These are phyloP conservation scores for Millerozyma acaciae DNA, from an alignment of 805 yeast species.

Conservation along the genomic window DNA sequence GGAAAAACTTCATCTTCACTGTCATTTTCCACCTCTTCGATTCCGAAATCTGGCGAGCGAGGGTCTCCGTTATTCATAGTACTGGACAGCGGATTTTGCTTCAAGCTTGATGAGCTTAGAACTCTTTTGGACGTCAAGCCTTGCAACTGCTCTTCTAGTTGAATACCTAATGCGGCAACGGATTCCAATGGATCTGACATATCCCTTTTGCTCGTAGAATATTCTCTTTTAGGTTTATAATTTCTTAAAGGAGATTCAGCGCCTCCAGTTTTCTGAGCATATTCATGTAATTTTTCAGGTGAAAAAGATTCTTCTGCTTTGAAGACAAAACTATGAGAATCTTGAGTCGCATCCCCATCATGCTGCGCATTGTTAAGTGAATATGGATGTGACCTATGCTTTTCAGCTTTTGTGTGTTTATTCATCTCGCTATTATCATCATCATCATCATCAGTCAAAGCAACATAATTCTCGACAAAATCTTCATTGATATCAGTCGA, in stretches of 20 bases:
- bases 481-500: conserved; percentile 3
- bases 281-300: conserved; percentile 19
- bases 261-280: conserved; percentile 16
- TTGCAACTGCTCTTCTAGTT: conserved; percentile 19
- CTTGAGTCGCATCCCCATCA: conserved; percentile 7
- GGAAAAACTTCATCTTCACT: conserved; percentile 18
- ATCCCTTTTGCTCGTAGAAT: conserved; percentile 9
- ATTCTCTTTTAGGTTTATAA: conserved; percentile 11
- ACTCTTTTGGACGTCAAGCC: conserved; percentile 1
- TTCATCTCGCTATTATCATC: neutral
- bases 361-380: neutral
- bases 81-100: neutral
- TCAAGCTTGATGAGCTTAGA: neutral
- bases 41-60: conserved; percentile 34
- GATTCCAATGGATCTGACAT: conserved; percentile 23
- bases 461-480: conserved; percentile 6
- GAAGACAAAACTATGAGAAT: conserved; percentile 16
- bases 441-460: conserved; percentile 2
- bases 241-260: conserved; percentile 22
- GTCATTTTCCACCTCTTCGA: conserved; percentile 33
- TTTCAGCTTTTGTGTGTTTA: neutral
- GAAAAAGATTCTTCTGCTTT: conserved; percentile 5
- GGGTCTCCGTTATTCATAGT: neutral
- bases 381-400: conserved; percentile 1
- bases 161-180: conserved; percentile 23